phyloP scores from a whole-genome alignment of 2,329 filamentous ascomycete species.

The Scedosporium minutisporum region DNA sequence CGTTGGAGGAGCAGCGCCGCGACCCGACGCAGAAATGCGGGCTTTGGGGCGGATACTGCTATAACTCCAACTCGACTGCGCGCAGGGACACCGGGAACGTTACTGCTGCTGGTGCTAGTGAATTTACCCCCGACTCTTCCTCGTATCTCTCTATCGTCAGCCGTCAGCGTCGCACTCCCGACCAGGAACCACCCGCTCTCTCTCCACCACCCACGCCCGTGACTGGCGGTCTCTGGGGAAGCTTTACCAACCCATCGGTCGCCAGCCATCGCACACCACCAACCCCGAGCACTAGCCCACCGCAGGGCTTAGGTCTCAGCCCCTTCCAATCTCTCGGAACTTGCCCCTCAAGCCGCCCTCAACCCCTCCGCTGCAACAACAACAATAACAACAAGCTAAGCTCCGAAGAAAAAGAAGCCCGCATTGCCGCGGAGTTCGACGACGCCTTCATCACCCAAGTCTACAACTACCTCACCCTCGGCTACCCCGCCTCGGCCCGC shows the following conservation, averaged over 20 bases:
- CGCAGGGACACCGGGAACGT: neutral
- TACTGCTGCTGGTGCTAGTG: neutral
- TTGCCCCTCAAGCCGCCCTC: neutral
- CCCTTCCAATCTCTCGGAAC: conserved; percentile 1
- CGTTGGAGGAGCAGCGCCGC: conserved; percentile 39
- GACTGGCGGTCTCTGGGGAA: neutral
- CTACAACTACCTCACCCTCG: conserved; percentile 91
- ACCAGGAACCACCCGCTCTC: neutral
- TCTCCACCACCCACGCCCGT: neutral
- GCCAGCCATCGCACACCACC: neutral
- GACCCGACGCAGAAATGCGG: conserved; percentile 50
- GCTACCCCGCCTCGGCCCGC: conserved; percentile 77
- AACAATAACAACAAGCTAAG: neutral
- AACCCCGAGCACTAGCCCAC: neutral
- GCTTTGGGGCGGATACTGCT: conserved; percentile 69
- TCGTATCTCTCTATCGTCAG: neutral
- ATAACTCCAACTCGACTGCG: neutral
- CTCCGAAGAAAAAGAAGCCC: conserved; percentile 33
- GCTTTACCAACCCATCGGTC: neutral
- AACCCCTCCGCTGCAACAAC: neutral
- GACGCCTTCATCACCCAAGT: conserved; percentile 88
- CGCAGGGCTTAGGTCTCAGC: neutral
- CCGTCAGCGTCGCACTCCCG: neutral
- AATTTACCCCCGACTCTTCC: neutral
- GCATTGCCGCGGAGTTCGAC: conserved; percentile 58